Base-by-base conservation (phyloP, 2,329 filamentous ascomycete species). In the Trichoderma sp. region DNA sequence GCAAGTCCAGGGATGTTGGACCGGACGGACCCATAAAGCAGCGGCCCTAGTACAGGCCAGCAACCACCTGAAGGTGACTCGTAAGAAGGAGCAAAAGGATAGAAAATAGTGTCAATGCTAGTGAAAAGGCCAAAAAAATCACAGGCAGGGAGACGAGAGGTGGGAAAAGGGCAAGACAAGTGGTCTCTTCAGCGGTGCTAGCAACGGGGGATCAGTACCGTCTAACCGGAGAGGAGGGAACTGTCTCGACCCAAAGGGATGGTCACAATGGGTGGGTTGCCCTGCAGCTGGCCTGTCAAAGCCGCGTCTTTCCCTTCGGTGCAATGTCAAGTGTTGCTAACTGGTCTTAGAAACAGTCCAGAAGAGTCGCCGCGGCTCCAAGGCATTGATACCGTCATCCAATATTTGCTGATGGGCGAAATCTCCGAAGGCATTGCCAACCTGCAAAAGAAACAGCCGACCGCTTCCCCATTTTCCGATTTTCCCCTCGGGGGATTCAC, bases 351-450 rank as follows among this genome's bases (percentile, higher is more conserved):
- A 68, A 68, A 28, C 66, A 61, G 57, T 69, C 67, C 67, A 62
- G 67, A 69, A 69, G 67, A 26, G 67, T 69, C 67, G 67, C 67
- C 67, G 67, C 67, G 67, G 65, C 53, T 28, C 34, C 4, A 12
- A 47, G 30, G 13, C 13, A 30, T 57, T 12, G 39, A 53, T 23
- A 53, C 23, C 57, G 57, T 53, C 57, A 28, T 62, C 57, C 55
- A 53, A 53, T 53, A 34, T 69, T 53, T 6, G 30, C 57, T 50
- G 57, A 43, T 36, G 32, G 43, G 23, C 30, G 26, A 61, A 61
- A 53, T 53, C 67, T 61, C 39, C 67, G 39, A 34, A 23, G n/a
- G 39, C 28, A 26, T 26, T 32, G 30, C 55, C 20, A 53, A 34
- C n/a, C 28, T 53, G 47, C 20, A 53, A 53, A 53, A 53, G n/a